These are phyloP conservation scores for Neonothopanus nambi DNA, from an alignment of 1,284 basidiomycete species.

Conservation along the genomic window DNA sequence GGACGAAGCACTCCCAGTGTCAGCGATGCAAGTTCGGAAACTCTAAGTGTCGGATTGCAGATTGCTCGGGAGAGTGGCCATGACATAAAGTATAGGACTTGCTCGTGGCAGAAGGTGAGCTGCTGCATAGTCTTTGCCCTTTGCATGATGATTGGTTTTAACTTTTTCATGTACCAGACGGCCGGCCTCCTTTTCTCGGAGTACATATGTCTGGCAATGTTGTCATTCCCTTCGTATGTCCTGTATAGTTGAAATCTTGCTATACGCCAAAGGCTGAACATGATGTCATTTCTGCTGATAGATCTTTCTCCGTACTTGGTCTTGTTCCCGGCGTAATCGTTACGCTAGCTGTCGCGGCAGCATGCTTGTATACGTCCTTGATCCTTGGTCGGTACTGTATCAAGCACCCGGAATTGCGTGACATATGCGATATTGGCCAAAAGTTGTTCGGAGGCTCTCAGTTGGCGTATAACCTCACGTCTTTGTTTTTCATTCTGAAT, in stretches of 20 bases:
- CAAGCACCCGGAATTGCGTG: constrained; percentile 56
- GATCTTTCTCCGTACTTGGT: constrained; percentile 58
- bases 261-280: too few species aligned
- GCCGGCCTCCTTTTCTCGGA: constrained; percentile 49
- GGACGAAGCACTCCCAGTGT: too few species aligned
- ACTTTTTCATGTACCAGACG: constrained; percentile 31
- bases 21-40: neutral
- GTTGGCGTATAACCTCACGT: constrained; percentile 48
- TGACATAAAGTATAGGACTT: constrained; percentile 43
- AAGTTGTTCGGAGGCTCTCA: constrained; percentile 49
- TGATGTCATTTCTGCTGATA: too few species aligned
- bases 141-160: too few species aligned
- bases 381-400: constrained; percentile 61
- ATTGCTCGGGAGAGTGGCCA: constrained; percentile 35
- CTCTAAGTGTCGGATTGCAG: constrained; percentile 21
- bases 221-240: constrained; percentile 49
- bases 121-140: neutral
- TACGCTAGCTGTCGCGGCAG: constrained; percentile 36
- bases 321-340: constrained; percentile 51
- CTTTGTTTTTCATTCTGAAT: constrained; percentile 50
- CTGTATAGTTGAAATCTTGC: neutral
- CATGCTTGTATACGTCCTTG: constrained; percentile 42
- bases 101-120: constrained; percentile 50
- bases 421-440: constrained; percentile 65
- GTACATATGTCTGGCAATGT: constrained; percentile 51